phyloP scores from a whole-genome alignment of 768 basidiomycete genomes.

The Boletus reticulatus region DNA sequence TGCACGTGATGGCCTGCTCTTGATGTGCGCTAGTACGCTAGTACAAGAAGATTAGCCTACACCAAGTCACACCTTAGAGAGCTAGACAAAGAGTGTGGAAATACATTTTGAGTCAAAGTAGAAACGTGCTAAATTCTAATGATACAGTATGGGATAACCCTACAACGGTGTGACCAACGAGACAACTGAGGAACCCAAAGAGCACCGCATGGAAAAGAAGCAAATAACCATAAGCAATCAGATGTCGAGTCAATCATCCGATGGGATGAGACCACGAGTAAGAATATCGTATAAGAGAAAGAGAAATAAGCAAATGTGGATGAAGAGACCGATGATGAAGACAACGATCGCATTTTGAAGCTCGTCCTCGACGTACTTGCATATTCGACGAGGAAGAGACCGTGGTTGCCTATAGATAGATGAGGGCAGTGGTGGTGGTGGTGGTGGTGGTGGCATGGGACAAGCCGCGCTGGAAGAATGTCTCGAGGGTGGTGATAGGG shows the following conservation, averaged over 20 bases:
- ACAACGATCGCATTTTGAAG: constrained; percentile 28
- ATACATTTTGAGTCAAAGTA: not conserved
- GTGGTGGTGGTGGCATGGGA: not conserved
- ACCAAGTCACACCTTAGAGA: not conserved
- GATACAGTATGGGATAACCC: constrained; percentile 14
- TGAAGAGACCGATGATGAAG: constrained; percentile 23
- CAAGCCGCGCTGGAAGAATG: not conserved
- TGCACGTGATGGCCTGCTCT: not conserved
- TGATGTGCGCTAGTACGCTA: no score
- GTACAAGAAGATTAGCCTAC: no score
- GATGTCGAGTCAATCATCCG: constrained; percentile 21
- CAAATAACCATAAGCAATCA: not conserved
- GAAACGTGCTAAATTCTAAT: constrained; percentile 6
- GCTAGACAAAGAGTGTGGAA: not conserved
- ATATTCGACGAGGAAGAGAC: constrained; percentile 15
- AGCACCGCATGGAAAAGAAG: constrained; percentile 11
- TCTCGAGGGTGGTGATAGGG: constrained; percentile 14
- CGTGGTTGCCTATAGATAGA: constrained; percentile 1
- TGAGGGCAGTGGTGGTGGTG: not conserved
- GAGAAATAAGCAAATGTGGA: constrained; percentile 27
- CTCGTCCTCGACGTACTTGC: constrained; percentile 23
- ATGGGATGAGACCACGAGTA: constrained; percentile 23
- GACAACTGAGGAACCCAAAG: constrained; percentile 1
- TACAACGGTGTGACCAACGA: not conserved
- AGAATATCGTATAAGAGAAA: constrained; percentile 31